Conservation (phyloP, 140 eudicot genomes). For the Anethum foeniculum region DNA sequence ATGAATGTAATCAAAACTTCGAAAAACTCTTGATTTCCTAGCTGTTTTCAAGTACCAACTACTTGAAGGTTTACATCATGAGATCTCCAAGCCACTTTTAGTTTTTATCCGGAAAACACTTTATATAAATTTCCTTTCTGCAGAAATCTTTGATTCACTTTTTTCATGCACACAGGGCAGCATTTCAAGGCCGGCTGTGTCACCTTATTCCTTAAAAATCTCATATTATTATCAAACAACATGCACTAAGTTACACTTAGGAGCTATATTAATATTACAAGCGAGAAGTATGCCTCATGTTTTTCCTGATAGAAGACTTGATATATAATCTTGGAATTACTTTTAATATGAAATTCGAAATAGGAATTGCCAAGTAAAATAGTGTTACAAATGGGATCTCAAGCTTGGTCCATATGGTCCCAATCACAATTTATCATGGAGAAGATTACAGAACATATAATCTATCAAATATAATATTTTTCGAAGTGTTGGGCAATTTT, state of each 20-base stretch:
- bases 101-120: neutral
- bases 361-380: neutral
- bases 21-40: neutral
- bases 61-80: neutral
- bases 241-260: neutral
- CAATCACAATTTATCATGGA: neutral
- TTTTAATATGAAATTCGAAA: neutral
- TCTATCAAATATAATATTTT: neutral
- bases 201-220: neutral
- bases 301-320: neutral
- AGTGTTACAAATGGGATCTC: neutral
- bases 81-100: neutral
- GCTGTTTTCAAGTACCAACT: neutral
- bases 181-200: neutral
- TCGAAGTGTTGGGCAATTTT: neutral
- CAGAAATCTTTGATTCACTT: neutral
- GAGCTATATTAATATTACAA: neutral
- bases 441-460: neutral
- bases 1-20: neutral
- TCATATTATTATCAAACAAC: neutral
- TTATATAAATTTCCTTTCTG: neutral
- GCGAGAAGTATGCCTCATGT: neutral
- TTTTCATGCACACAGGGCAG: neutral
- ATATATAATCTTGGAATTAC: neutral
- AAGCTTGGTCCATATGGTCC: neutral